These are phyloP conservation scores for Tolypocladium ophioglossoides DNA, from an alignment of 2,329 filamentous ascomycete genomes.

Conservation along the genomic window DNA sequence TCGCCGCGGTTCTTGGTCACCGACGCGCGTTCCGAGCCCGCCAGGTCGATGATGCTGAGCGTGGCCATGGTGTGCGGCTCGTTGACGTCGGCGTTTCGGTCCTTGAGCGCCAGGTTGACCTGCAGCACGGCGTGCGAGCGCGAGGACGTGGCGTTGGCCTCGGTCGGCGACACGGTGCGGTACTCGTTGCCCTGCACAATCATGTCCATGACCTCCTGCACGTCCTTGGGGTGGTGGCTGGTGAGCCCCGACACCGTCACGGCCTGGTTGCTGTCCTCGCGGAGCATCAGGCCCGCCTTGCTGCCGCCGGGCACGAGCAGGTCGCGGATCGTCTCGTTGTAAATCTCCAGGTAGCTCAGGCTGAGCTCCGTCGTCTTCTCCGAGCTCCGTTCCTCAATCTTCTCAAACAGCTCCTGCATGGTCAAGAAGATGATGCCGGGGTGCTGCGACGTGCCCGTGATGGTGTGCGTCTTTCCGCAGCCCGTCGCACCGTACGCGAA, in stretches of 20 bases:
- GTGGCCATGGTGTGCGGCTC: conserved; percentile 98
- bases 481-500: conserved; percentile 97
- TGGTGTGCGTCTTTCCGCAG: conserved; percentile 97
- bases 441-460: conserved; percentile 81
- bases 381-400: conserved; percentile 74
- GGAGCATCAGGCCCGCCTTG: conserved; percentile 78
- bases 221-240: conserved; percentile 81
- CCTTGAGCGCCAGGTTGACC: conserved; percentile 91
- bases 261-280: conserved; percentile 87
- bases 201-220: conserved; percentile 98
- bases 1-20: conserved; percentile 95
- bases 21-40: conserved; percentile 89
- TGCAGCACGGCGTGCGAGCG: conserved; percentile 95
- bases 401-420: conserved; percentile 98
- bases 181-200: conserved; percentile 91
- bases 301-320: conserved; percentile 75
- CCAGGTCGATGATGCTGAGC: conserved; percentile 93
- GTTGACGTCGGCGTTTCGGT: conserved; percentile 82
- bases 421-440: conserved; percentile 98
- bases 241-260: conserved; percentile 87
- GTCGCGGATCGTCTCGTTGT: conserved; percentile 98
- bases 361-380: conserved; percentile 87
- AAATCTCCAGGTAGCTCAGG: conserved; percentile 93
- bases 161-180: conserved; percentile 91
- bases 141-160: conserved; percentile 94